Evolutionary conservation across 805 yeast genomes (phyloP), one percentile per base, ranked within the genome.

Genomic region (Lachancea waltii): DNA sequence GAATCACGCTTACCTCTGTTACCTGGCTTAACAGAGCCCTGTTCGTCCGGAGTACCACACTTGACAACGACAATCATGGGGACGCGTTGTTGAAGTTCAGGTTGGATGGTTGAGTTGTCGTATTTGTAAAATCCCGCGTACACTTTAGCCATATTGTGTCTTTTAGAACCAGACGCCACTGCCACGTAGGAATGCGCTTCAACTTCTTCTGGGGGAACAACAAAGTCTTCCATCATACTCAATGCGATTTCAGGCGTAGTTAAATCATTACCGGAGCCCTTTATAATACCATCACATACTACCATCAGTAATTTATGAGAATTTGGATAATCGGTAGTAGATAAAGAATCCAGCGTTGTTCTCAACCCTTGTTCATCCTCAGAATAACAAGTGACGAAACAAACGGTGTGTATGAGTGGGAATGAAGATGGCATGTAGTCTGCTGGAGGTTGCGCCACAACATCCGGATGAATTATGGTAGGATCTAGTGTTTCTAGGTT

Each of bases 111-210:
- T 3, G 63, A 54, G 47, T 83, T 83, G 51, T 85, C 79, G 56
- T 89, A 92, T 49, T 80, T 80, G 66, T 92, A 92, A 58, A 85
- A 92, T 0, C 98, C 98, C 9, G 95, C 80, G 55, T 86, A 90
- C 2, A 90, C 87, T 62, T 89, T 90, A 20, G 98, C 97, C 95
- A 89, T 87, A 59, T 92, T 92, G 57, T 92, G 98, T 58, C 98
- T 81, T 65, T 86, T 92, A 3, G 84, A 52, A 50, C 98, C 98
- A 50, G 83, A 83, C 3, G 95, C 95, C 28, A 92, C 97, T 6
- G 97, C 95, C 25, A 92, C 95, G 58, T 92, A 90, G 0, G 97
- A 87, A 53, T 78, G 71, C 0, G 97, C 75, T 54, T 75, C 63
- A 5, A 86, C 96, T 11, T 85, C 79, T 14, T 85, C 94, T 7